These are phyloP conservation scores for Cardiospermum halicacabum DNA, from an alignment of 345 rosid genomes.

Conservation along the genomic window DNA sequence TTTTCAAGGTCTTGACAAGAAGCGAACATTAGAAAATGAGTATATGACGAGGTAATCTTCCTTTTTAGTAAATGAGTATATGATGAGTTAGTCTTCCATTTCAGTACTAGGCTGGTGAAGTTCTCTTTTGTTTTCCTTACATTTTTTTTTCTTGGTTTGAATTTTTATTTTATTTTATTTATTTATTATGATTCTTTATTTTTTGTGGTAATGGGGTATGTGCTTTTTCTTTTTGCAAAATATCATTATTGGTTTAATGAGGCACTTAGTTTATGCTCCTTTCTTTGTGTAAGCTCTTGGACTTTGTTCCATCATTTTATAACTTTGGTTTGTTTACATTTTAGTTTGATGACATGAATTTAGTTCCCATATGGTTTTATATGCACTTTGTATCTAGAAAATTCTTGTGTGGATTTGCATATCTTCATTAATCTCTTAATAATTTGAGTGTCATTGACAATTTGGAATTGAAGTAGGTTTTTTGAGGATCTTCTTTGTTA, in stretches of 20 bases:
- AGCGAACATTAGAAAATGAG: conserved; percentile 15
- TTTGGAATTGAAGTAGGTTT: background rate
- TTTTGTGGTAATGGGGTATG: too few species aligned
- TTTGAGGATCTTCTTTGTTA: background rate
- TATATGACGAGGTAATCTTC: conserved; percentile 23
- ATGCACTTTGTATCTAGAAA: background rate
- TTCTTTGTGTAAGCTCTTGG: background rate
- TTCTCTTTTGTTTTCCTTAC: background rate
- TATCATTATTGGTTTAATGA: background rate
- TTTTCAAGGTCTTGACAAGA: conserved; percentile 23
- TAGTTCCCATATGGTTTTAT: background rate
- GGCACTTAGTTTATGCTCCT: background rate
- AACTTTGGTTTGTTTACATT: background rate
- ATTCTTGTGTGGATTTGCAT: background rate
- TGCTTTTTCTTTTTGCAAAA: too few species aligned
- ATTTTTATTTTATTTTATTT: too few species aligned
- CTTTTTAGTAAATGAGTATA: conserved; percentile 13
- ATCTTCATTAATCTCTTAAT: background rate
- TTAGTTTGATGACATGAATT: background rate
- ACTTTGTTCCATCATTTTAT: background rate
- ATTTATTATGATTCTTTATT: too few species aligned
- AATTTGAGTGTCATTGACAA: background rate
- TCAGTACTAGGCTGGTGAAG: background rate
- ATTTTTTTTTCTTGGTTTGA: background rate
- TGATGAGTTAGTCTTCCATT: conserved; percentile 21